Base-by-base conservation (phyloP, 1,139 yeast genomes). In the Geotrichum cucujoidarum region DNA sequence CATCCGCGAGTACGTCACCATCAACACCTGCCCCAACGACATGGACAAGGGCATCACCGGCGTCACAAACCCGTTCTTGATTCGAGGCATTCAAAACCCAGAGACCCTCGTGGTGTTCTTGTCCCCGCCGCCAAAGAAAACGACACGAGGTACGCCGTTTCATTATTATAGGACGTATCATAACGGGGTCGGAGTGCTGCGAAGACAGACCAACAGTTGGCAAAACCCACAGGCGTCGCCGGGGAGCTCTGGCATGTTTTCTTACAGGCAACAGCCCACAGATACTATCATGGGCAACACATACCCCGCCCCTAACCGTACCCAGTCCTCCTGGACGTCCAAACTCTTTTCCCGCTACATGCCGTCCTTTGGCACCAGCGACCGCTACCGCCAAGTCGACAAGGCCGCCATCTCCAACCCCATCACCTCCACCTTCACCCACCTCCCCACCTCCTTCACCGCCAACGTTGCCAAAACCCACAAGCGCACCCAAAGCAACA, bases 1-100 rank as follows among this genome's bases (percentile, higher is more conserved):
- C n/a, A 50, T 59, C 13, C 49, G 60, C 14, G 65, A 61, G 25
- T 61, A 61, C 43, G 60, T 59, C 18, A 60, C 65, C 1, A 55
- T 60, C 35, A 60, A 60, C 30, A 53, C 62, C 6, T 39, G 48
- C 27, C 51, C 55, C 4, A 36, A 25, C 17, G 49, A 49, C 21
- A 17, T 49, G 36, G 49, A 45, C 21, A 20, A 35, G 16, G 61
- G 62, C 2, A 51, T 61, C 6, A 52, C 50, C n/a, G 65, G 65
- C 6, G 46, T 61, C 29, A 59, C 63, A 18, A 60, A 60, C 49
- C 63, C 63, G 20, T 46, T 58, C 29, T 47, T 61, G 33, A 45
- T 59, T 21, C 48, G 50, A 25, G 54, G 44, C 2, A 33, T 49
- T n/a, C 39, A 34, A 11, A 34, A 37, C 18, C 14, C 17, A 14